phyloP scores from a whole-genome alignment of 164 flowering plant species.

The Chimonanthus salicifolius region DNA sequence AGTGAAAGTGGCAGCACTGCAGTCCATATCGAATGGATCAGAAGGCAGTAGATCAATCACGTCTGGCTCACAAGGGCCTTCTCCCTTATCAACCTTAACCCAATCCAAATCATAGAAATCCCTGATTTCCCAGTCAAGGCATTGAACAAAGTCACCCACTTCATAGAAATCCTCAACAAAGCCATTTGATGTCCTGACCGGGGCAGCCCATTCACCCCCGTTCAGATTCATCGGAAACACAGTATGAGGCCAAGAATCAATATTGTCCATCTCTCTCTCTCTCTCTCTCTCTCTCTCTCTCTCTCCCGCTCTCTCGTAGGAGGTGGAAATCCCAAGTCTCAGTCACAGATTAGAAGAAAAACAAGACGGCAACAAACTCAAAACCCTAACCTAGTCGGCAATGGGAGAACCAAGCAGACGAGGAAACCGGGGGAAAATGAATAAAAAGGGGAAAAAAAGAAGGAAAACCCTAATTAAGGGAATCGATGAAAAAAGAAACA shows the following conservation, averaged over 20 bases:
- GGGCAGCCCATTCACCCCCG: conserved; percentile 41
- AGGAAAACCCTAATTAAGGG: too few relatives aligned
- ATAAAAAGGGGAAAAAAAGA: too few relatives aligned
- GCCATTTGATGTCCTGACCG: conserved; percentile 30
- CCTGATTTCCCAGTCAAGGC: conserved; percentile 25
- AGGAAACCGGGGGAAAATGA: too few relatives aligned
- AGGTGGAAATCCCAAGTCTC: too few relatives aligned
- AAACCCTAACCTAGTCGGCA: too few relatives aligned
- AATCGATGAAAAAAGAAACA: too few relatives aligned
- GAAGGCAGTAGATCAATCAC: conserved; percentile 68
- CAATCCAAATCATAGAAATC: conserved; percentile 28
- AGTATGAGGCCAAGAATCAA: conserved; percentile 50
- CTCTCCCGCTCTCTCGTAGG: not conserved
- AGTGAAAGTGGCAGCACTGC: conserved; percentile 50
- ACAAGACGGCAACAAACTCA: too few relatives aligned
- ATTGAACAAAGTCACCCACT: conserved; percentile 21
- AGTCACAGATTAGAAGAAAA: too few relatives aligned
- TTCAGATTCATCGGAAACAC: conserved; percentile 29
- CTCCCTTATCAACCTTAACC: conserved; percentile 28
- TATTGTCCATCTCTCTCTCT: conserved; percentile 23
- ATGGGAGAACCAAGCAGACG: too few relatives aligned
- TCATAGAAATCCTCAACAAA: conserved; percentile 8
- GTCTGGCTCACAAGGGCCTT: conserved; percentile 41
- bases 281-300: conserved; percentile 1
- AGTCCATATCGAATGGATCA: conserved; percentile 94